A percentile compares a stretch with the other conserved stretches of the same genome.
These are phyloP conservation scores for Leptographium procerum DNA, from an alignment of 2,329 filamentous ascomycete species.

Conservation along the genomic window DNA sequence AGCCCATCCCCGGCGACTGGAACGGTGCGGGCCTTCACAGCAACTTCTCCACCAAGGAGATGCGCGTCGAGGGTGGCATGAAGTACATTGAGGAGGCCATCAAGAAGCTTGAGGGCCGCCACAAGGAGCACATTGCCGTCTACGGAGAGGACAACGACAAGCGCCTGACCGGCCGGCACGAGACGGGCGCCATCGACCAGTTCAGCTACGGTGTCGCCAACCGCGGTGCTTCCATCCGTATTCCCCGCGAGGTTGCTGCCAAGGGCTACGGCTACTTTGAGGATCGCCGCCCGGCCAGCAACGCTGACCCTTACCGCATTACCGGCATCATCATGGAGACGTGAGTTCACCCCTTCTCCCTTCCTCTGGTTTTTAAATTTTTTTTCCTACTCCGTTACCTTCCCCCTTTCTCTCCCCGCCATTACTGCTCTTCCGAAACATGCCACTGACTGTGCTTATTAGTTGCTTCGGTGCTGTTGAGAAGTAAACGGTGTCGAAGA, in stretches of 20 bases:
- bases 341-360: background rate
- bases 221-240: conserved; percentile 88
- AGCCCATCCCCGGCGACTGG: conserved; percentile 91
- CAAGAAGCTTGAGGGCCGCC: conserved; percentile 70
- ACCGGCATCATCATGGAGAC: conserved; percentile 29
- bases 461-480: conserved; percentile 12
- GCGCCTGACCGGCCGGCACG: conserved; percentile 84
- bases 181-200: conserved; percentile 87
- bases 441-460: background rate
- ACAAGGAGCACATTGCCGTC: conserved; percentile 75
- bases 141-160: conserved; percentile 93
- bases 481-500: conserved; percentile 4
- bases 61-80: conserved; percentile 87
- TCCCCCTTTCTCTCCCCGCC: background rate
- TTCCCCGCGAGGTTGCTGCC: conserved; percentile 53
- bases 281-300: conserved; percentile 58
- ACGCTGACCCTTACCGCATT: conserved; percentile 68
- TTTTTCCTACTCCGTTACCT: background rate
- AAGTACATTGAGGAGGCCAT: conserved; percentile 82
- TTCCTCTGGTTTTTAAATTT: background rate
- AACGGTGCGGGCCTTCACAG: conserved; percentile 66
- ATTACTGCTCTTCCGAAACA: background rate
- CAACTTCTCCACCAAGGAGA: conserved; percentile 86
- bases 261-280: conserved; percentile 58
- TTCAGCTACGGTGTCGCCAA: conserved; percentile 94